Evolutionary conservation across 2,329 filamentous ascomycete species (phyloP).

Genomic region (Colletotrichum brevisporum): DNA sequence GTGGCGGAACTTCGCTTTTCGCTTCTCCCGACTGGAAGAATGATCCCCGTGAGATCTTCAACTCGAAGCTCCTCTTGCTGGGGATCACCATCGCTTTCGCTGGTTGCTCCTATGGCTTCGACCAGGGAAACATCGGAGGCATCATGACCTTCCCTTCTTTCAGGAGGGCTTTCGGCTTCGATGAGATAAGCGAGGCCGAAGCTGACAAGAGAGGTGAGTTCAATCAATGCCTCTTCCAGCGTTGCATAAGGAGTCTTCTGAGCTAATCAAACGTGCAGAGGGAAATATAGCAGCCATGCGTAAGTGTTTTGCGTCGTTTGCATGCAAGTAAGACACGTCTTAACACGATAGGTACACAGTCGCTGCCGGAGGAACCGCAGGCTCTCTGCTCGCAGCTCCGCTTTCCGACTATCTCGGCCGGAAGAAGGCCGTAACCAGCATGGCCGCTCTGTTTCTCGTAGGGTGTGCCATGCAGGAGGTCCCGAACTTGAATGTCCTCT

Average conservation of each 20-base stretch:
- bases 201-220: conserved; percentile 45
- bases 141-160: conserved; percentile 54
- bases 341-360: conserved; percentile 43
- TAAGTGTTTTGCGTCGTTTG: conserved; percentile 40
- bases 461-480: conserved; percentile 54
- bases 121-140: conserved; percentile 56
- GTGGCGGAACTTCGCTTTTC: conserved; percentile 55
- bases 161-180: conserved; percentile 52
- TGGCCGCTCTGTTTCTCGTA: conserved; percentile 50
- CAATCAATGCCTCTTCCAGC: background rate
- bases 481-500: conserved; percentile 51
- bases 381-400: conserved; percentile 53
- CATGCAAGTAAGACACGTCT: background rate
- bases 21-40: conserved; percentile 52
- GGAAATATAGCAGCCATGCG: conserved; percentile 52
- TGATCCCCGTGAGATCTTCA: conserved; percentile 55
- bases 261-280: conserved; percentile 37
- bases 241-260: background rate
- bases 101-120: conserved; percentile 56
- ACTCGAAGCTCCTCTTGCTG: conserved; percentile 50
- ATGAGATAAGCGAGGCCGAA: conserved; percentile 45
- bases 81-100: conserved; percentile 52
- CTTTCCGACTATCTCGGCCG: conserved; percentile 54
- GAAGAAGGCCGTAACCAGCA: conserved; percentile 51
- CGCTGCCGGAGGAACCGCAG: conserved; percentile 53